A percentile compares a stretch with the other conserved stretches of the same genome.
These are phyloP conservation scores for Sclerotinia glacialis DNA, from an alignment of 2,329 filamentous ascomycete species.

Conservation along the genomic window DNA sequence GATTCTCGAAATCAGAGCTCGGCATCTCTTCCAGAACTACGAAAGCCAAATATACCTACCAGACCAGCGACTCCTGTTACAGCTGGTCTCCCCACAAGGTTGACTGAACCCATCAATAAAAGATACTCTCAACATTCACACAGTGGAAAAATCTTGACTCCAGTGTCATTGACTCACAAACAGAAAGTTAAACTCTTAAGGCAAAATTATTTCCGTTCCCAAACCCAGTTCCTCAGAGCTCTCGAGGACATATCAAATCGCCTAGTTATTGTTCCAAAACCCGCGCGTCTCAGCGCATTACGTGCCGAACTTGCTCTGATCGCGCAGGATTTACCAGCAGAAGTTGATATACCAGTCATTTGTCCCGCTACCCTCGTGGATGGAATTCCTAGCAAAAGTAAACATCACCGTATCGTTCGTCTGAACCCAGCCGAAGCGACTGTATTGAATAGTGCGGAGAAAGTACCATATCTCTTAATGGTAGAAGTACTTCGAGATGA, in stretches of 20 bases:
- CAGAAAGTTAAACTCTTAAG: conserved; percentile 72
- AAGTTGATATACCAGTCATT: conserved; percentile 80
- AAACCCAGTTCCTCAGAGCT: conserved; percentile 77
- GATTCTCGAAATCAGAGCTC: conserved; percentile 63
- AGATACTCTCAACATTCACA: conserved; percentile 57
- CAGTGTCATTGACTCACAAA: conserved; percentile 58
- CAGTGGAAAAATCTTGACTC: conserved; percentile 52
- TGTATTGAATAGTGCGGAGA: conserved; percentile 81
- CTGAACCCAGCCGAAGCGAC: conserved; percentile 82
- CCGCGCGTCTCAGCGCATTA: conserved; percentile 74
- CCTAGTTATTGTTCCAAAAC: conserved; percentile 78
- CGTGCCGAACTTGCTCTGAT: conserved; percentile 79
- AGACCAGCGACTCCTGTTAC: conserved; percentile 58
- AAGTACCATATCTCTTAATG: conserved; percentile 82
- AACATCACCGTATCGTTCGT: conserved; percentile 78
- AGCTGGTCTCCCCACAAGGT: conserved; percentile 48
- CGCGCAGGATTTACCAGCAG: conserved; percentile 75
- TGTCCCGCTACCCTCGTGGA: conserved; percentile 72
- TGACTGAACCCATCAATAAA: conserved; percentile 47
- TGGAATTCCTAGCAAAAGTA: conserved; percentile 70
- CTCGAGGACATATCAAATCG: conserved; percentile 82
- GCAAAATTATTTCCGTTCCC: conserved; percentile 78
- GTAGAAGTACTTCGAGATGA: conserved; percentile 78
- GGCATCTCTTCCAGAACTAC: conserved; percentile 62
- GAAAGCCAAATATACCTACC: conserved; percentile 51